phyloP scores from a whole-genome alignment of 345 rosid genomes.

The Trapa bicornis region DNA sequence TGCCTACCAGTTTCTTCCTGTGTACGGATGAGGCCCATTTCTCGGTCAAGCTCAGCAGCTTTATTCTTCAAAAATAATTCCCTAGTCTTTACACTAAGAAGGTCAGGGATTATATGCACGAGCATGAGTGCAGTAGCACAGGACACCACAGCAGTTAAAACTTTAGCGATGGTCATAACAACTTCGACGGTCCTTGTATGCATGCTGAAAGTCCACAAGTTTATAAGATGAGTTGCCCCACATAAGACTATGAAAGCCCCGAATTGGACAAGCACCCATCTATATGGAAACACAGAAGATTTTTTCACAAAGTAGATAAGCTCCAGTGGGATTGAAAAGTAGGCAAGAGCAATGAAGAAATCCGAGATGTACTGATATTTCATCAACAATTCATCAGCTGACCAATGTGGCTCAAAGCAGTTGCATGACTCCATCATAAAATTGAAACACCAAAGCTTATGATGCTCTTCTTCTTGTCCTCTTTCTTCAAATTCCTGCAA shows the following conservation, averaged over 20 bases:
- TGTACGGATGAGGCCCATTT: constrained; percentile 93
- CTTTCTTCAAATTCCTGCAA: constrained; percentile 3
- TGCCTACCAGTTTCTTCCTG: constrained; percentile 97
- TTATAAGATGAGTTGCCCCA: constrained; percentile 93
- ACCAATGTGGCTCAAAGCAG: constrained; percentile 91
- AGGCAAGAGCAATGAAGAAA: constrained; percentile 95
- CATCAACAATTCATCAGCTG: constrained; percentile 85
- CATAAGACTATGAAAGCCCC: constrained; percentile 99
- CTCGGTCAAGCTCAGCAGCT: constrained; percentile 95
- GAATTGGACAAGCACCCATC: constrained; percentile 99
- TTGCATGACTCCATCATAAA: constrained; percentile 65
- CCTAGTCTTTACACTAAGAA: constrained; percentile 81
- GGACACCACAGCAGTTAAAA: constrained; percentile 77
- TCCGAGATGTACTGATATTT: constrained; percentile 96
- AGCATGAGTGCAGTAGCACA: constrained; percentile 96
- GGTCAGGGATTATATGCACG: constrained; percentile 92
- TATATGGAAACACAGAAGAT: constrained; percentile 79
- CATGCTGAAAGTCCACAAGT: constrained; percentile 70
- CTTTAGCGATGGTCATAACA: constrained; percentile 75
- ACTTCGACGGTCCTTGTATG: constrained; percentile 68
- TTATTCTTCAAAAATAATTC: constrained; percentile 84
- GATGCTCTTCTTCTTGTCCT: background rate
- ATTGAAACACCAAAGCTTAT: background rate
- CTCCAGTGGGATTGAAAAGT: constrained; percentile 94
- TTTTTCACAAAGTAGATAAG: constrained; percentile 93